Conservation (phyloP, 208 protist species). For the Leishmania tropica region DNA sequence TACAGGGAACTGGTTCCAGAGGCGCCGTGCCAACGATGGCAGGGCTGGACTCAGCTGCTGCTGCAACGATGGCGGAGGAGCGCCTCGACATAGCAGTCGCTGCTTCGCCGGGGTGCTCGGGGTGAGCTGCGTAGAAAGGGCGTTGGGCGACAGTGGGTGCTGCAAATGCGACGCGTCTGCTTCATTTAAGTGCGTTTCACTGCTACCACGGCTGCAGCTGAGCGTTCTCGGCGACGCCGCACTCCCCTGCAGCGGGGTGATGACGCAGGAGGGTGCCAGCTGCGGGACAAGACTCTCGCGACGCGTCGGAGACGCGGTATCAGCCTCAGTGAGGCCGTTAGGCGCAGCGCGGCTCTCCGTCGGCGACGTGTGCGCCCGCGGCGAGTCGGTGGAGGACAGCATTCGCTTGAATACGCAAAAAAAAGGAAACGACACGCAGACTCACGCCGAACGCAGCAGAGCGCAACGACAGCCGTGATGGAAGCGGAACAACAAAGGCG, state of each 20-base stretch:
- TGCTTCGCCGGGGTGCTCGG: not conserved
- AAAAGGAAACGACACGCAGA: too few relatives aligned
- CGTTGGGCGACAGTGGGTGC: not conserved
- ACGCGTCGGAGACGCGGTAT: not conserved
- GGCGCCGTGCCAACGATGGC: not conserved
- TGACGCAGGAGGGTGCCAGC: not conserved
- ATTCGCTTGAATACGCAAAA: not conserved
- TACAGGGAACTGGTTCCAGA: constrained; percentile 2
- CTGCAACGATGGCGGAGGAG: not conserved
- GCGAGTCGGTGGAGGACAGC: not conserved
- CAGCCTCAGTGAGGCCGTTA: not conserved
- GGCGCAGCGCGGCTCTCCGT: not conserved
- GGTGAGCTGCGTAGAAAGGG: not conserved
- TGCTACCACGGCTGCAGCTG: not conserved
- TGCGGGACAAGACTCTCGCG: not conserved
- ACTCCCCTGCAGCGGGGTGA: not conserved
- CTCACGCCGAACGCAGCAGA: not conserved
- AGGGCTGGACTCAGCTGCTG: not conserved
- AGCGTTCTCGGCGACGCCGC: not conserved
- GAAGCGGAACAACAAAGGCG: too few relatives aligned
- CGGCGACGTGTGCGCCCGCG: not conserved
- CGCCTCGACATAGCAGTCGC: not conserved
- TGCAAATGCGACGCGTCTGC: not conserved
- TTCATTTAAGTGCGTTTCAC: not conserved
- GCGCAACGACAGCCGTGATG: not conserved